These are phyloP conservation scores for Pleodorina starrii DNA, from an alignment of 139 green algal species.

Conservation along the genomic window DNA sequence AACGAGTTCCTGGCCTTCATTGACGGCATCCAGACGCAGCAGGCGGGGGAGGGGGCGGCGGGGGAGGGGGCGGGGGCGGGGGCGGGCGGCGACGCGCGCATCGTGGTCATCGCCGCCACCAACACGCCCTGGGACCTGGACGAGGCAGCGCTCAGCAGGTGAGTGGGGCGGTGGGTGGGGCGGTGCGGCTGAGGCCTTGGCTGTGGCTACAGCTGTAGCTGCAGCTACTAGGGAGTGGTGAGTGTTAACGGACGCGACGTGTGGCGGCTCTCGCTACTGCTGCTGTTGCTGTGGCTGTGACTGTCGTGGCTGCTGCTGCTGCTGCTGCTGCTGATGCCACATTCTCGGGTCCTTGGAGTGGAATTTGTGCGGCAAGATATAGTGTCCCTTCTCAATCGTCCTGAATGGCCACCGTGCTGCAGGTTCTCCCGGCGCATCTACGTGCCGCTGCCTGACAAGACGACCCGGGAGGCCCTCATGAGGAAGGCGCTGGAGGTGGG, in stretches of 20 bases:
- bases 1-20: constrained; percentile 71
- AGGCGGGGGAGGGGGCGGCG: neutral
- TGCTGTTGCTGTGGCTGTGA: no score
- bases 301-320: no score
- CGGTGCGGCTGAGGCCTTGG: neutral
- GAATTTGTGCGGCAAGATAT: no score
- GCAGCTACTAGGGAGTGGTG: no score
- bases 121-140: constrained; percentile 70
- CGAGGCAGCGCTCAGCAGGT: constrained; percentile 66
- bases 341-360: no score
- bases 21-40: constrained; percentile 57
- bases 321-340: no score
- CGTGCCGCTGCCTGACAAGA: constrained; percentile 66
- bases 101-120: constrained; percentile 69
- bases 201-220: no score
- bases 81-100: constrained; percentile 18
- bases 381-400: no score
- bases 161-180: neutral
- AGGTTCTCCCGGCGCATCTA: constrained; percentile 66
- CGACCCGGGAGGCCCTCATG: constrained; percentile 53
- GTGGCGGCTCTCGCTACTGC: no score
- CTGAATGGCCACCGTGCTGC: neutral
- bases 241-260: no score
- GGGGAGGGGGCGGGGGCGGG: neutral
- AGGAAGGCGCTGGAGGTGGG: constrained; percentile 49